Conservation (phyloP, 768 basidiomycete genomes). For the Tephrocybe rancida region DNA sequence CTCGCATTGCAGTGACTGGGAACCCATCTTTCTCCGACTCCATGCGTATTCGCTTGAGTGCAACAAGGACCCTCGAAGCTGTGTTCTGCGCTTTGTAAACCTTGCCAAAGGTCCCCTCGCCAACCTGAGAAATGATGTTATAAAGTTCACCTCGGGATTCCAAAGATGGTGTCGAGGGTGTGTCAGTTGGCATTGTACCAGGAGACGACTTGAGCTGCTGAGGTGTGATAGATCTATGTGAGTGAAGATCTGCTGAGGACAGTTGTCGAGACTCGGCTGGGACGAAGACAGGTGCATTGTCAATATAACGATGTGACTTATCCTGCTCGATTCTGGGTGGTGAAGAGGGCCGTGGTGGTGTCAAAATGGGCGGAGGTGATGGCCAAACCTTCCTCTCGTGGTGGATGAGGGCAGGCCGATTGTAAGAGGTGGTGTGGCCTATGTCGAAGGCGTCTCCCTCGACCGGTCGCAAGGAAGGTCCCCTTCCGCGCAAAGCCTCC, state of each 20-base stretch:
- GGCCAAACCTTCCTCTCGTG: conserved; percentile 19
- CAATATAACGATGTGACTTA: not conserved
- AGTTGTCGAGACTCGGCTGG: not conserved
- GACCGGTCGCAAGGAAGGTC: conserved; percentile 1
- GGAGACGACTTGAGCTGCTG: conserved; percentile 4
- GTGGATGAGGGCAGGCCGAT: not conserved
- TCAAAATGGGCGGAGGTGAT: conserved; percentile 11
- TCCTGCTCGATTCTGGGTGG: not conserved
- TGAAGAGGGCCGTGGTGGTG: not conserved
- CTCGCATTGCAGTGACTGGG: conserved; percentile 97
- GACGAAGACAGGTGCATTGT: not conserved
- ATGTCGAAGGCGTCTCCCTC: conserved; percentile 6
- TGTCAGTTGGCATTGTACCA: conserved; percentile 12
- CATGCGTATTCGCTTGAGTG: conserved; percentile 97
- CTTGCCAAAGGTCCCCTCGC: conserved; percentile 98
- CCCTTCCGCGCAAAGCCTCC: conserved; percentile 11
- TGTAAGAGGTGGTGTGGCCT: not conserved
- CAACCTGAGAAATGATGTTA: conserved; percentile 89
- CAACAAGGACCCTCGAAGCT: conserved; percentile 75
- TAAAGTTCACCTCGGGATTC: conserved; percentile 62
- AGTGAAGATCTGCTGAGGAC: not conserved
- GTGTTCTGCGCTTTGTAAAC: conserved; percentile 93
- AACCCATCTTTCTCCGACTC: conserved; percentile 97
- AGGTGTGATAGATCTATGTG: not conserved
- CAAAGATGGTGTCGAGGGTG: conserved; percentile 15